Evolutionary conservation across 2,329 filamentous ascomycete genomes (phyloP).

Genomic region (Annulohypoxylon truncatum): DNA sequence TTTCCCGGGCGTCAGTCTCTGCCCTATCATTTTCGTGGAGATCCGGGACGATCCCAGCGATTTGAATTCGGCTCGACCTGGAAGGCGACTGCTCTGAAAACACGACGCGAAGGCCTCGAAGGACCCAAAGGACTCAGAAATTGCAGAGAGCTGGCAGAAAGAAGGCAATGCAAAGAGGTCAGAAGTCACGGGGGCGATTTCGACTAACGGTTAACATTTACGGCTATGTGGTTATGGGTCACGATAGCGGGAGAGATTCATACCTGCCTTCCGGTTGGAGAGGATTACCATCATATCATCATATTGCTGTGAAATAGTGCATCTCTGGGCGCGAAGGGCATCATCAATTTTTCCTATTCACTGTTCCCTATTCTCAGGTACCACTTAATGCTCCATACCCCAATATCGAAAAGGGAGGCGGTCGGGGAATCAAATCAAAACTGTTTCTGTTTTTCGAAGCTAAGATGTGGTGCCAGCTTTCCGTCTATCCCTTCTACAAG

Average conservation of each 20-base stretch:
- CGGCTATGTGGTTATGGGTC: constrained; percentile 46
- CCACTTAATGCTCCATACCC: constrained; percentile 17
- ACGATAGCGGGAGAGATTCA: constrained; percentile 43
- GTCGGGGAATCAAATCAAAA: constrained; percentile 11
- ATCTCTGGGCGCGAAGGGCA: constrained; percentile 40
- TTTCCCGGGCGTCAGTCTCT: constrained; percentile 30
- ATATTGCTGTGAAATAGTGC: constrained; percentile 39
- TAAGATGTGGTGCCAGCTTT: background rate
- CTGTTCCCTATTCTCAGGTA: constrained; percentile 12
- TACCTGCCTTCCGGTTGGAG: constrained; percentile 33
- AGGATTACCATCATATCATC: constrained; percentile 33
- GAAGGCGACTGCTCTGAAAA: constrained; percentile 13
- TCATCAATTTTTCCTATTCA: constrained; percentile 23
- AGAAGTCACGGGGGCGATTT: constrained; percentile 36
- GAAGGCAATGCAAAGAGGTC: constrained; percentile 27
- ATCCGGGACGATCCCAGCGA: constrained; percentile 6
- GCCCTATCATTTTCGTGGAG: constrained; percentile 13
- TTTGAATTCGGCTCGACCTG: constrained; percentile 11
- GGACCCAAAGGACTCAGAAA: constrained; percentile 5
- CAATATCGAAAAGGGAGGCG: constrained; percentile 5
- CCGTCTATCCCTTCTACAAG: background rate
- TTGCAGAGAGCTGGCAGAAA: constrained; percentile 23
- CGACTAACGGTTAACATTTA: constrained; percentile 37
- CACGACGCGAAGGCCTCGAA: constrained; percentile 5
- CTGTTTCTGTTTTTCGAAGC: background rate